Percentiles rank a stretch among this genome's conserved stretches.
Conservation (phyloP, 2,329 filamentous ascomycete genomes). For the Beauveria medogensis region DNA sequence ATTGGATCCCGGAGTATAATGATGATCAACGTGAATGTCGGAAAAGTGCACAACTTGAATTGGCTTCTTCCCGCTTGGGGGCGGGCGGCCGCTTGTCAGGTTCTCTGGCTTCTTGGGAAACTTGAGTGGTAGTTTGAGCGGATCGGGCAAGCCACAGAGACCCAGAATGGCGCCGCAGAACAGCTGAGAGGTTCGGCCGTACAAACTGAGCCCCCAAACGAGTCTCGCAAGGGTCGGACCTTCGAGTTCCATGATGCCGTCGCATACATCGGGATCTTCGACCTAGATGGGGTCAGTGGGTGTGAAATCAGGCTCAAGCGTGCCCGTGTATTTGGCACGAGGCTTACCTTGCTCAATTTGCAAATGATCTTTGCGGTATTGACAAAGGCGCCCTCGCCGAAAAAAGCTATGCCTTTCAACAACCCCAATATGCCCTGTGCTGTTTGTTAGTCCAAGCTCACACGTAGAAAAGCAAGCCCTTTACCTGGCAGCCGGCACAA, state of each 20-base stretch:
- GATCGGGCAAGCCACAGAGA: slow-evolving; percentile 40
- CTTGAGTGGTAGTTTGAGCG: slow-evolving; percentile 33
- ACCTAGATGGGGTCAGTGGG: slow-evolving; percentile 21
- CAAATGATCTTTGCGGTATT: slow-evolving; percentile 23
- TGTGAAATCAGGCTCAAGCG: background rate
- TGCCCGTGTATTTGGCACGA: background rate
- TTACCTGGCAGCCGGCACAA: slow-evolving; percentile 21
- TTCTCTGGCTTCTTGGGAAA: slow-evolving; percentile 32
- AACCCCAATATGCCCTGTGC: slow-evolving; percentile 20
- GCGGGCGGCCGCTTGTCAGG: slow-evolving; percentile 26
- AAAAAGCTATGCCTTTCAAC: slow-evolving; percentile 34
- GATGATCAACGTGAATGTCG: slow-evolving; percentile 50
- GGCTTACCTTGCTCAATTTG: slow-evolving; percentile 24
- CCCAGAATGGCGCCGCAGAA: slow-evolving; percentile 48
- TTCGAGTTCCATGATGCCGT: slow-evolving; percentile 42
- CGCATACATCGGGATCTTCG: slow-evolving; percentile 48
- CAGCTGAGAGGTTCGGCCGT: slow-evolving; percentile 40
- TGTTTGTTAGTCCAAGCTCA: background rate
- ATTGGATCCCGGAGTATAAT: slow-evolving; percentile 45
- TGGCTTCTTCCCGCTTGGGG: slow-evolving; percentile 36
- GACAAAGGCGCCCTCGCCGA: slow-evolving; percentile 35
- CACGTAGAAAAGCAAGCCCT: background rate
- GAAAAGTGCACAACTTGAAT: slow-evolving; percentile 51
- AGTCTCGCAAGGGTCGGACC: slow-evolving; percentile 44
- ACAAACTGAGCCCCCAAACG: slow-evolving; percentile 37